These are phyloP conservation scores for Monilinia aucupariae DNA, from an alignment of 2,329 filamentous ascomycete species.

Conservation along the genomic window DNA sequence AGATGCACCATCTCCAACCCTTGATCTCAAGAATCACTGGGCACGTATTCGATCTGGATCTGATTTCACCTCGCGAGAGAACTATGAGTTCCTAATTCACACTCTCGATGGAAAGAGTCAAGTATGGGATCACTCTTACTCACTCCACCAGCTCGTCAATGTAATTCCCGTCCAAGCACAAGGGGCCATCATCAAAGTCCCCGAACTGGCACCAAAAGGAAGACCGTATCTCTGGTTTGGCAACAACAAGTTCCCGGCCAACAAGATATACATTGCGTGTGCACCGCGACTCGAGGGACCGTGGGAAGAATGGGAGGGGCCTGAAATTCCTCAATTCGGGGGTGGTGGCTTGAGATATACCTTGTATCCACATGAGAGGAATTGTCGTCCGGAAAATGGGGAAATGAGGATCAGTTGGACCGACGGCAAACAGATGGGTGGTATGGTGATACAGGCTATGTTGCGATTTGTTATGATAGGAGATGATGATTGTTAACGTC, in stretches of 20 bases:
- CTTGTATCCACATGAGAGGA: conserved; percentile 4
- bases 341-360: neutral
- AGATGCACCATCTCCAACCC: conserved; percentile 4
- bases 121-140: conserved; percentile 5
- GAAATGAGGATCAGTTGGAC: conserved; percentile 11
- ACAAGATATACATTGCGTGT: conserved; percentile 5
- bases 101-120: conserved; percentile 4
- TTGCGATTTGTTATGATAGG: neutral
- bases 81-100: conserved; percentile 11
- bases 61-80: conserved; percentile 5
- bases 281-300: neutral
- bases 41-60: neutral
- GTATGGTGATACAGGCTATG: conserved; percentile 4
- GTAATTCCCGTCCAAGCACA: neutral
- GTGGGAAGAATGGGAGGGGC: conserved; percentile 7
- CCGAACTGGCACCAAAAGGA: neutral
- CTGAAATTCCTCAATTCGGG: neutral
- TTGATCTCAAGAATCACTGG: conserved; percentile 7
- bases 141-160: neutral
- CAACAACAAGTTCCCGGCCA: neutral
- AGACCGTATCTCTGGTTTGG: conserved; percentile 10
- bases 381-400: neutral
- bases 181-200: conserved; percentile 3
- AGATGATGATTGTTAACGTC: too few species aligned
- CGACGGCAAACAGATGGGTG: conserved; percentile 2